phyloP scores from a whole-genome alignment of 2,329 filamentous ascomycete species.

The Fusarium veterinarium region DNA sequence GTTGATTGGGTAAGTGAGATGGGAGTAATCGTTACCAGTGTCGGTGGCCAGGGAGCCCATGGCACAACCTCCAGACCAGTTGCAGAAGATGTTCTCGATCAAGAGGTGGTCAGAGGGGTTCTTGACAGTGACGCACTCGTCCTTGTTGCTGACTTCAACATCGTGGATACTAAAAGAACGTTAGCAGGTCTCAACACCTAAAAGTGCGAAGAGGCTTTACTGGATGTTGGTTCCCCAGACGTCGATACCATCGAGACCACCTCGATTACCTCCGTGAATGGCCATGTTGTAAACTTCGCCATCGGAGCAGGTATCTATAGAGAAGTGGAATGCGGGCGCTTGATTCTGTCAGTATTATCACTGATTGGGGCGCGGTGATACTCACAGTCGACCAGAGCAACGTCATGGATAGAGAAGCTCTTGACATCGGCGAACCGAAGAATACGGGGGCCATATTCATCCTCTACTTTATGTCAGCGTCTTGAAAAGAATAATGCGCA shows the following conservation, averaged over 20 bases:
- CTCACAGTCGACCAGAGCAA: slow-evolving; percentile 35
- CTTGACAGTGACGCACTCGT: slow-evolving; percentile 39
- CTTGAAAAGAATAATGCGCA: fast-evolving
- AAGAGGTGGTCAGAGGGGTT: slow-evolving; percentile 36
- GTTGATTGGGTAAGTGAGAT: fast-evolving
- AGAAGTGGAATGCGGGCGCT: slow-evolving; percentile 35
- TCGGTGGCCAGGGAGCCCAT: slow-evolving; percentile 31
- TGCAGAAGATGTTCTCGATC: slow-evolving; percentile 40
- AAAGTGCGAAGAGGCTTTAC: fast-evolving
- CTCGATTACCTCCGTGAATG: slow-evolving; percentile 30
- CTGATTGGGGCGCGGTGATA: fast-evolving
- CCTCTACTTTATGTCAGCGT: not conserved
- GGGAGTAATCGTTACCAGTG: fast-evolving
- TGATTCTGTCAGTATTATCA: not conserved
- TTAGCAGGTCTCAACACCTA: fast-evolving
- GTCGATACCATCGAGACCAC: slow-evolving; percentile 32
- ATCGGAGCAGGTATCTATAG: slow-evolving; percentile 31
- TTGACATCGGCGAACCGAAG: slow-evolving; percentile 33
- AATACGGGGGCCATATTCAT: slow-evolving; percentile 36
- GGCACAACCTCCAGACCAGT: slow-evolving; percentile 38
- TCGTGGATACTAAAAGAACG: slow-evolving; percentile 10
- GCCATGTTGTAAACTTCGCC: slow-evolving; percentile 38
- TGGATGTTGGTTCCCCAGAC: slow-evolving; percentile 38
- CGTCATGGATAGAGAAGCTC: slow-evolving; percentile 34
- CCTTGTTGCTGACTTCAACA: slow-evolving; percentile 41